Percentiles rank a stretch among this genome's conserved stretches.
phyloP scores from a whole-genome alignment of 345 rosid species.

The Citrus inodora region DNA sequence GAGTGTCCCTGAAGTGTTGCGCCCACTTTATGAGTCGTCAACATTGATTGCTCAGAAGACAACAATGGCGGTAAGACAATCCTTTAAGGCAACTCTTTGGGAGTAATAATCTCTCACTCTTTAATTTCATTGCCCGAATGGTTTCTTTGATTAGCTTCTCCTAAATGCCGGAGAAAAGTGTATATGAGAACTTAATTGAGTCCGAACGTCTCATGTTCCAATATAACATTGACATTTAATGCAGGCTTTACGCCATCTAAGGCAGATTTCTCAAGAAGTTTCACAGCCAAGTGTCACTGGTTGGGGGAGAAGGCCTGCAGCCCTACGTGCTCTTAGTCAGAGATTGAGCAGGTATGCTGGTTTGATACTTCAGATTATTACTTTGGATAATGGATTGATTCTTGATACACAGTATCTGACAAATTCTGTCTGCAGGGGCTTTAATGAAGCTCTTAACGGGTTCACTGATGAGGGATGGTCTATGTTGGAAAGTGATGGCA shows the following conservation, averaged over 20 bases:
- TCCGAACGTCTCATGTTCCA: too few species aligned
- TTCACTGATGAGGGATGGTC: conserved; percentile 96
- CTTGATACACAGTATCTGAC: conserved; percentile 1
- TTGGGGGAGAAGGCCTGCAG: conserved; percentile 96
- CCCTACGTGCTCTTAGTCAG: conserved; percentile 81
- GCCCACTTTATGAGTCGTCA: conserved; percentile 94
- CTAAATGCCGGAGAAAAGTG: background rate
- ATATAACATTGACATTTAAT: background rate
- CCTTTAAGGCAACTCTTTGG: background rate
- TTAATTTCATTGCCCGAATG: background rate
- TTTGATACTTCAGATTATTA: background rate
- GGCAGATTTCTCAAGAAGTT: conserved; percentile 91
- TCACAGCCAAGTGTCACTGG: conserved; percentile 81
- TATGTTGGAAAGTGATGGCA: conserved; percentile 85
- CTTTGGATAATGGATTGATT: background rate
- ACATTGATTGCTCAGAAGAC: conserved; percentile 91
- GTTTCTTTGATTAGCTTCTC: background rate
- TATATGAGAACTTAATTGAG: background rate
- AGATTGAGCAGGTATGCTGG: conserved; percentile 69
- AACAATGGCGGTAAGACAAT: conserved; percentile 78
- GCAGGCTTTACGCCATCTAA: conserved; percentile 88
- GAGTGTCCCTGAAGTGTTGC: conserved; percentile 97
- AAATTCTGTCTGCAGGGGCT: conserved; percentile 56
- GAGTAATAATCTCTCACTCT: background rate
- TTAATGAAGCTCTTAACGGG: conserved; percentile 94